Evolutionary conservation across 2,329 filamentous ascomycete species (phyloP).

Genomic region (Botrytis aclada): DNA sequence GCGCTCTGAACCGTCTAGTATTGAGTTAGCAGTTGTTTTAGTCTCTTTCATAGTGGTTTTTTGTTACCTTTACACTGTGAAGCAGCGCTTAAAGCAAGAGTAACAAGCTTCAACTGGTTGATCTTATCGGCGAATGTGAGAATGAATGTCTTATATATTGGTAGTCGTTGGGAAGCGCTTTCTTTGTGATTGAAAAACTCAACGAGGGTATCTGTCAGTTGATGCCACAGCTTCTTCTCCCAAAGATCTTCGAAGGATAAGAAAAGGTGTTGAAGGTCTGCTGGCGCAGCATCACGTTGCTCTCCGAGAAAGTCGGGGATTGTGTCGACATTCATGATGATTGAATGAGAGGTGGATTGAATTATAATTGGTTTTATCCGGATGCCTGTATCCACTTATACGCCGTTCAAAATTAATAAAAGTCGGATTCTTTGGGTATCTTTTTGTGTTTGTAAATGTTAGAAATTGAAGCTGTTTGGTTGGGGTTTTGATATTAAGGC

Average conservation of each 20-base stretch:
- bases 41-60: not conserved
- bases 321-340: conserved; percentile 75
- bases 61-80: conserved; percentile 72
- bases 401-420: not conserved
- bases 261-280: conserved; percentile 83
- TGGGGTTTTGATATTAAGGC: conserved; percentile 20
- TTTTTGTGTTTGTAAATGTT: conserved; percentile 11
- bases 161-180: conserved; percentile 80
- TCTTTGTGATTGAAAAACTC: conserved; percentile 81
- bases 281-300: conserved; percentile 82
- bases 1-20: conserved; percentile 77
- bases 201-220: conserved; percentile 85
- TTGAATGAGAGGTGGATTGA: conserved; percentile 13
- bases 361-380: not conserved
- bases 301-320: conserved; percentile 90
- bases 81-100: conserved; percentile 81
- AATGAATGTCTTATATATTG: conserved; percentile 92
- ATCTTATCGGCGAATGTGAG: conserved; percentile 97
- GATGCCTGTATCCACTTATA: not conserved
- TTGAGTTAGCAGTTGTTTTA: conserved; percentile 21
- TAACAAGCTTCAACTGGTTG: conserved; percentile 96
- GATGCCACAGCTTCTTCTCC: conserved; percentile 99
- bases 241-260: conserved; percentile 93
- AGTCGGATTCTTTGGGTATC: conserved; percentile 6
- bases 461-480: conserved; percentile 10